Evolutionary conservation across 2,329 filamentous ascomycete species (phyloP), one percentile per base, ranked within the genome.

Genomic region (Ceratocystis eucalypticola): DNA sequence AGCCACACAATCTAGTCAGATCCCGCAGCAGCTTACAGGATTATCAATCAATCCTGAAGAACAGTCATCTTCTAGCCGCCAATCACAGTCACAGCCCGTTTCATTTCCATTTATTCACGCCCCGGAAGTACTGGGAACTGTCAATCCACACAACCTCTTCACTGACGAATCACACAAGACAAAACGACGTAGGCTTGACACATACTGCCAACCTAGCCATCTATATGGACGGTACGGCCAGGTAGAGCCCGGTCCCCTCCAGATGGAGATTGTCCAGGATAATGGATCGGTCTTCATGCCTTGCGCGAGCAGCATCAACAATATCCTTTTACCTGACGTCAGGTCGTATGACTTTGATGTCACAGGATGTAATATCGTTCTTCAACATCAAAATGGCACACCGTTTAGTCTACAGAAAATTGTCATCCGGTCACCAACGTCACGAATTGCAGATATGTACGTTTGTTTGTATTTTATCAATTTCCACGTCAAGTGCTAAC

Each of bases 321-420:
- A 96, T 73, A 86, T 96, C 33, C 80, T 97, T 69, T 85, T 84
- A 70, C 86, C 92, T 73, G 90, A 97, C 75, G 80, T 81, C 67
- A 89, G 88, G 10, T 90, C 96, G 1, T 97, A 96, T 73, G 95
- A 91, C 76, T 96, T 91, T 46, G 89, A 93, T 74, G 86, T 85
- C n/a, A 88, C 88, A 69, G 84, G 86, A 67, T 96, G 91, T 77
- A 96, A 96, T 72, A 84, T 97, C 71, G 80, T 97, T 12, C 76
- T 97, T 66, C 84, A 85, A 67, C 93, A 97, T 74, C 85, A 88
- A 70, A 91, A 89, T 57, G 85, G 85, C 46, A 88, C 88, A 1
- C 84, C 88, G 0, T 97, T 97, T 72, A 89, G 84, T 65, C 76
- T 97, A 66, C 88, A 91, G 71, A 93, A 93, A 76, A 77, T 97